These are phyloP conservation scores for Oemleria cerasiformis DNA, from an alignment of 306 rosid species.

Conservation along the genomic window DNA sequence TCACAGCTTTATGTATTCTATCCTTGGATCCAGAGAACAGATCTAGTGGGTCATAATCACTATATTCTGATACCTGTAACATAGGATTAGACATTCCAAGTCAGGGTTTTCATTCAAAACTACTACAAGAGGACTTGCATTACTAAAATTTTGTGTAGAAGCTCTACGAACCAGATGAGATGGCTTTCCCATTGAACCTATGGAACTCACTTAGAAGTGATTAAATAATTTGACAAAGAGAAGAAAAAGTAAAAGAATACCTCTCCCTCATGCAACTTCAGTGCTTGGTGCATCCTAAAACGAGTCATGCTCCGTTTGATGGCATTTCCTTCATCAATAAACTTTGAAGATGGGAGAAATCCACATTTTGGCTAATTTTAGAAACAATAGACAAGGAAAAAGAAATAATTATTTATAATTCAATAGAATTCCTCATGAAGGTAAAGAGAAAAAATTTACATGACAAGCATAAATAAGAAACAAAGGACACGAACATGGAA, in stretches of 20 bases:
- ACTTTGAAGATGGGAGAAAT: conserved; percentile 78
- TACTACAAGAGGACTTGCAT: neutral
- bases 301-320: conserved; percentile 66
- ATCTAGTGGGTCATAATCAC: conserved; percentile 84
- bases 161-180: neutral
- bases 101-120: conserved; percentile 12
- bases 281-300: conserved; percentile 90
- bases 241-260: conserved; percentile 29
- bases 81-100: conserved; percentile 19
- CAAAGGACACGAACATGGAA: conserved; percentile 6
- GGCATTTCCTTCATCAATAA: conserved; percentile 63
- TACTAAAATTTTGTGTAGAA: neutral
- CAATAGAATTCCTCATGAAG: conserved; percentile 3
- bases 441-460: conserved; percentile 7
- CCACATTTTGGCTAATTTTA: conserved; percentile 87
- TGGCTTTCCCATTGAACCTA: neutral
- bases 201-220: neutral
- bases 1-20: conserved; percentile 69
- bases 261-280: conserved; percentile 82
- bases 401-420: neutral
- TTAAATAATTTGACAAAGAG: conserved; percentile 13
- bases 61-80: conserved; percentile 62
- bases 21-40: conserved; percentile 82
- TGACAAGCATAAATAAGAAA: neutral
- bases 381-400: conserved; percentile 19